Evolutionary conservation across 148 eudicot genomes (phyloP).

Genomic region (Rheum nobile): DNA sequence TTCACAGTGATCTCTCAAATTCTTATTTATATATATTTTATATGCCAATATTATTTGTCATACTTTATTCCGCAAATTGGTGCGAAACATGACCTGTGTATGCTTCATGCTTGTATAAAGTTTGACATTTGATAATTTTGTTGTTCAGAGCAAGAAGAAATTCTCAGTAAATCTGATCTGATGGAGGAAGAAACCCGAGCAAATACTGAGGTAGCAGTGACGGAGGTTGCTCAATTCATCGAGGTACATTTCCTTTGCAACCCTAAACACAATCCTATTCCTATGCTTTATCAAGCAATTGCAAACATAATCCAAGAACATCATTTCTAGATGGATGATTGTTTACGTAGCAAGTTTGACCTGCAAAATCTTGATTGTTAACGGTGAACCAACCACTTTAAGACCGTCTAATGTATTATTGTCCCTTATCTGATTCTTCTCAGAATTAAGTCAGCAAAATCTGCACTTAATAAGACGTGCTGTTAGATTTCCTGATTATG

Average conservation of each 20-base stretch:
- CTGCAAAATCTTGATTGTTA: neutral
- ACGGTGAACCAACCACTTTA: neutral
- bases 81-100: neutral
- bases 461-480: neutral
- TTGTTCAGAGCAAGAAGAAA: neutral
- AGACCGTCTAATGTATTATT: neutral
- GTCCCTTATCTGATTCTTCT: neutral
- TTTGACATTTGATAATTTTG: neutral
- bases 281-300: neutral
- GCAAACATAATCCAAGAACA: neutral
- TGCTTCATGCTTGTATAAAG: neutral
- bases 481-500: no score
- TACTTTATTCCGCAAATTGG: neutral
- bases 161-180: neutral
- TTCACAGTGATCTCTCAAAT: neutral
- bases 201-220: neutral
- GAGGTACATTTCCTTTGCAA: neutral
- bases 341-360: neutral
- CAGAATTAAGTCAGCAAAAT: slow-evolving; percentile 10
- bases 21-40: neutral
- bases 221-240: neutral
- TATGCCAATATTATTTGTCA: neutral
- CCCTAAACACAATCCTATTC: neutral
- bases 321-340: neutral
- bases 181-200: neutral